Evolutionary conservation across 352 stramenopile species (phyloP), one percentile per base, ranked within the genome.

Genomic region (Globisporangium barbulae): DNA sequence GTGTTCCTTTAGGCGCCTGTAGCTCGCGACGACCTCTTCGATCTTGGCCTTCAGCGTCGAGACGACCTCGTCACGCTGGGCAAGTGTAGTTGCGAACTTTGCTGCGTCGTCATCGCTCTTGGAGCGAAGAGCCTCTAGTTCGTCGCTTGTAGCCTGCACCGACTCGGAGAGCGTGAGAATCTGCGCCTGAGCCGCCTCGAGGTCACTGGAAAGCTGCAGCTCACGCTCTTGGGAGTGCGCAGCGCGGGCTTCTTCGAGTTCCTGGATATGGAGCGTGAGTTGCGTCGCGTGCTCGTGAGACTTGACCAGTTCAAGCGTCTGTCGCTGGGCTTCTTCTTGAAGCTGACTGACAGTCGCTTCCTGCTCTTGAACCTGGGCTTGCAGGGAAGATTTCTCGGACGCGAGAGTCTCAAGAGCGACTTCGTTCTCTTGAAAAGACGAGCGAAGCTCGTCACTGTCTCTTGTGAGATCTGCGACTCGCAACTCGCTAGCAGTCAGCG

Each of bases 21-120:
- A 89, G 55, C 74, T 75, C n/a, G 22, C 52, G 48, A 89, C 73
- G 13, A 93, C 65, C n/a, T 88, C 80, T 64, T 85, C 79, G 12
- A 85, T 64, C 67, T 87, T 87, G 1, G 73, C 65, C 49, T 88
- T 85, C 28, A 91, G 63, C 53, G 74, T 85, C 3, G 49, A 49
- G 30, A 89, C 78, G 45, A 85, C 65, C 8, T 86, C 78, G 28
- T 90, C 76, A 21, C 83, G 79, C 33, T 74, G 50, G 0, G 50
- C 28, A 1, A 79, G 39, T 1, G 49, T 12, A 3, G 61, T 41
- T 25, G 41, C 33, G 17, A 47, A 37, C 25, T 35, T 42, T 17
- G 33, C 52, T 1, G 44, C 37, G 0, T 59, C 56, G 15, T 67
- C 41, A 8, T 68, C 22, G 25, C 41, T 58, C 56, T 44, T 35